Evolutionary conservation across 768 basidiomycete genomes (phyloP).

Genomic region (Leccinum subtestaceum): DNA sequence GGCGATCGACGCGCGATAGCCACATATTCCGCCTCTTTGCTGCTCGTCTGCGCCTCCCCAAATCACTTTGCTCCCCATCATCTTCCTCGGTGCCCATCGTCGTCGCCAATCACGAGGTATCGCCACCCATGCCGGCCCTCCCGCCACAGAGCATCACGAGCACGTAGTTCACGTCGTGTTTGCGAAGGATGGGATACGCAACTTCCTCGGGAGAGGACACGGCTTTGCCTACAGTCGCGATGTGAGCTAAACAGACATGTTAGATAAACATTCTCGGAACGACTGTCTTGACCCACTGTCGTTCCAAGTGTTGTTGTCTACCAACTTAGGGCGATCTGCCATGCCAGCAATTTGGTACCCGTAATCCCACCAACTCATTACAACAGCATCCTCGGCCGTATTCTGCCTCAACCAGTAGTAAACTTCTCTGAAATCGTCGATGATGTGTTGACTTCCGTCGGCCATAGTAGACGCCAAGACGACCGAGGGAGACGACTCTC

Average conservation of each 20-base stretch:
- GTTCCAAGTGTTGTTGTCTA: slow-evolving; percentile 99
- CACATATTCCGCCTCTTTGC: slow-evolving; percentile 51
- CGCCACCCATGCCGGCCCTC: slow-evolving; percentile 12
- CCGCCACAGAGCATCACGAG: slow-evolving; percentile 51
- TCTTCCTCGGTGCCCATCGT: slow-evolving; percentile 33
- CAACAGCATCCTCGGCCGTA: slow-evolving; percentile 86
- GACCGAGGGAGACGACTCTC: slow-evolving; percentile 86
- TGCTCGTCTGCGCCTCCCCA: slow-evolving; percentile 63
- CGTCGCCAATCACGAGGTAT: background rate
- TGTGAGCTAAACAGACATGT: slow-evolving; percentile 62
- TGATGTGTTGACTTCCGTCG: slow-evolving; percentile 91
- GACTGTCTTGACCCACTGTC: slow-evolving; percentile 67
- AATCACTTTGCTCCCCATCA: slow-evolving; percentile 26
- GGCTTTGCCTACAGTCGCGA: slow-evolving; percentile 97
- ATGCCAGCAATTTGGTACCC: slow-evolving; percentile 99
- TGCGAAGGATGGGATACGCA: slow-evolving; percentile 93
- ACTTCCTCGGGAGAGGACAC: slow-evolving; percentile 94
- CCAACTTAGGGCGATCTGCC: slow-evolving; percentile 93
- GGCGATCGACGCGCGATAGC: slow-evolving; percentile 23
- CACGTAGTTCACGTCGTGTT: slow-evolving; percentile 97
- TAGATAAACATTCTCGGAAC: slow-evolving; percentile 5
- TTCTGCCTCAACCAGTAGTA: slow-evolving; percentile 99
- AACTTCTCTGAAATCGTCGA: slow-evolving; percentile 98
- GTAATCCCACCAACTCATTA: slow-evolving; percentile 99
- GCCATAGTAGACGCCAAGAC: slow-evolving; percentile 75